phyloP scores from a whole-genome alignment of 441 rosid genomes.

The Croton setiger region DNA sequence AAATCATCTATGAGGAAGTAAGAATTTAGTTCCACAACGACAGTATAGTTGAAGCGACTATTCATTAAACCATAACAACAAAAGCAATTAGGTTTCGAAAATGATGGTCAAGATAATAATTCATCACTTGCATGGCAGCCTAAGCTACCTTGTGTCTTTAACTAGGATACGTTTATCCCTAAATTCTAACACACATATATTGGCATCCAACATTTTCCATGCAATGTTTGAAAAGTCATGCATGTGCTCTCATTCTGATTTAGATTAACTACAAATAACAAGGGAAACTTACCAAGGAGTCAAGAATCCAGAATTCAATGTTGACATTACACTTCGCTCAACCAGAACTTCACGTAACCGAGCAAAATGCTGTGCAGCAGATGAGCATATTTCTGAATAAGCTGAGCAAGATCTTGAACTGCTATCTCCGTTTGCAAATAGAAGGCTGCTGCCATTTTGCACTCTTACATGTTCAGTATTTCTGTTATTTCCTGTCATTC shows the following conservation, averaged over 20 bases:
- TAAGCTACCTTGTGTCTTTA: neutral
- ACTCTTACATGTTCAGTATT: slow-evolving; percentile 46
- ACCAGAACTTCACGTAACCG: slow-evolving; percentile 89
- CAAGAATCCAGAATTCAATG: slow-evolving; percentile 88
- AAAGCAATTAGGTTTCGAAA: neutral
- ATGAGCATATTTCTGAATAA: slow-evolving; percentile 81
- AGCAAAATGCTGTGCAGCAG: slow-evolving; percentile 92
- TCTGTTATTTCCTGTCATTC: slow-evolving; percentile 54
- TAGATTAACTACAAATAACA: neutral
- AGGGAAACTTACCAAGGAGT: slow-evolving; percentile 76
- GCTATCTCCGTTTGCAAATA: slow-evolving; percentile 53
- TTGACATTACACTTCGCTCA: slow-evolving; percentile 83
- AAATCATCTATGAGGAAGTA: neutral
- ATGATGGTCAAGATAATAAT: neutral
- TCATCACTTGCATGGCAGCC: neutral
- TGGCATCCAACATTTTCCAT: neutral
- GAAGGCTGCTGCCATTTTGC: slow-evolving; percentile 53
- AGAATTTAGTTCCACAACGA: neutral
- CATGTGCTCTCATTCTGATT: neutral
- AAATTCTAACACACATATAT: neutral
- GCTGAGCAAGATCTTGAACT: slow-evolving; percentile 62
- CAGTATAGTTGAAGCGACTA: neutral
- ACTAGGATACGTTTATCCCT: neutral
- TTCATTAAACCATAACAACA: neutral
- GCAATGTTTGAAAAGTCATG: neutral